phyloP scores from a whole-genome alignment of 495 filamentous ascomycete genomes.

The Neurospora cerealis region DNA sequence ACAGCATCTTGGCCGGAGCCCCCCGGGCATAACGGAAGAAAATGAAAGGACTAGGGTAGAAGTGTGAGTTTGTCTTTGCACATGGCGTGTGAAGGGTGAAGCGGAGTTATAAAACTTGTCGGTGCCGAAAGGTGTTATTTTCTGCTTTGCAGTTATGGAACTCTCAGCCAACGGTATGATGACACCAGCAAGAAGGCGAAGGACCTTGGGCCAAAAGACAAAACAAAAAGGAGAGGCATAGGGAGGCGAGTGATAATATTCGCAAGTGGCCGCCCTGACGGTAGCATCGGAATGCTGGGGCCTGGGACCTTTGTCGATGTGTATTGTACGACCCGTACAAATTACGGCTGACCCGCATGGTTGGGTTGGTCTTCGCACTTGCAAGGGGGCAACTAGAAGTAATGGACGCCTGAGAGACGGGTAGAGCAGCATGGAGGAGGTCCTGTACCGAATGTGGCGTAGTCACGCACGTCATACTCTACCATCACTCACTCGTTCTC shows the following conservation, averaged over 20 bases:
- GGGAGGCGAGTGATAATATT: not conserved
- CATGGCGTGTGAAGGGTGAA: slow-evolving; percentile 2
- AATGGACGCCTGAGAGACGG: slow-evolving; percentile 3
- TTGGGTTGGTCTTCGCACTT: not conserved
- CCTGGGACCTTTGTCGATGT: slow-evolving; percentile 5
- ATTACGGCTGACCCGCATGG: slow-evolving; percentile 3
- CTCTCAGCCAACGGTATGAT: slow-evolving; percentile 1
- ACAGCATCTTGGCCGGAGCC: slow-evolving; percentile 26
- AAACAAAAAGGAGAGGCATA: not conserved
- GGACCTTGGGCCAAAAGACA: not conserved
- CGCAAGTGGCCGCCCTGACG: slow-evolving; percentile 5
- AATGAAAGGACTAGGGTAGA: not conserved
- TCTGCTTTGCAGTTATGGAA: not conserved
- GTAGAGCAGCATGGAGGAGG: not conserved
- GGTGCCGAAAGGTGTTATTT: slow-evolving; percentile 3
- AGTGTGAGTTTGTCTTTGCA: slow-evolving; percentile 4
- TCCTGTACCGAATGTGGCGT: slow-evolving; percentile 17
- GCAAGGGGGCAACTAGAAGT: not conserved
- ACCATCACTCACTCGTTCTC: not conserved
- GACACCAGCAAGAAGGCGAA: slow-evolving; percentile 4
- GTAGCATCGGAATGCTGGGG: not conserved
- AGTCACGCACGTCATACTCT: slow-evolving; percentile 9
- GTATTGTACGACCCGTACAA: slow-evolving; percentile 4
- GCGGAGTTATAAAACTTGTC: not conserved
- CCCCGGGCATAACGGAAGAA: not conserved